A percentile compares a stretch with the other conserved stretches of the same genome.
Evolutionary conservation across 768 basidiomycete genomes (phyloP).

Genomic region (Rhodosporidiobolus sp.): DNA sequence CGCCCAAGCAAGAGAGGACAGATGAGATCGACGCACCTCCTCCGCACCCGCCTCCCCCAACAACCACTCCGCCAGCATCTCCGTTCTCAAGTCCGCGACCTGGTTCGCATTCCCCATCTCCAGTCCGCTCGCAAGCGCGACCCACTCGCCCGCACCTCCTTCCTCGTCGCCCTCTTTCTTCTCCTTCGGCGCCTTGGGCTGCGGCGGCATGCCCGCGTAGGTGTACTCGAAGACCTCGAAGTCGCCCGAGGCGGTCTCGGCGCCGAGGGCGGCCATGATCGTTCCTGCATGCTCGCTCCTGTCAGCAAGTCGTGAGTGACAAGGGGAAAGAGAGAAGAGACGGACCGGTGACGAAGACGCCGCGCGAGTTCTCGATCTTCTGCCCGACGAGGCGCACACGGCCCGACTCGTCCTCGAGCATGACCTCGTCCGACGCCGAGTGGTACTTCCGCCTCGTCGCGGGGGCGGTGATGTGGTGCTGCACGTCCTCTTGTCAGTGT

Average conservation of each 20-base stretch:
- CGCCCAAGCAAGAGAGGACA: not conserved
- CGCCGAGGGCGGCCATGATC: slow-evolving; percentile 81
- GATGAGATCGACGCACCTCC: slow-evolving; percentile 45
- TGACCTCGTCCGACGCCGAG: slow-evolving; percentile 72
- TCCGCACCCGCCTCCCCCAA: slow-evolving; percentile 73
- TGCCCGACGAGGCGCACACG: slow-evolving; percentile 83
- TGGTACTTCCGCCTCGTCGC: slow-evolving; percentile 70
- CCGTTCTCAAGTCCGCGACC: slow-evolving; percentile 60
- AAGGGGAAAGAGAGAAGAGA: not conserved
- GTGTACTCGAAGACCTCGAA: slow-evolving; percentile 91
- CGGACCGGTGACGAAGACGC: slow-evolving; percentile 36
- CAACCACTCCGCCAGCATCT: slow-evolving; percentile 86
- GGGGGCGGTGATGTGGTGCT: slow-evolving; percentile 88
- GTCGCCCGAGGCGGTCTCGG: slow-evolving; percentile 82
- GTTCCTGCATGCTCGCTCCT: slow-evolving; percentile 55
- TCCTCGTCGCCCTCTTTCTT: slow-evolving; percentile 63
- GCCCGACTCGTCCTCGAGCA: slow-evolving; percentile 95
- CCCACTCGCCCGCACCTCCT: slow-evolving; percentile 74
- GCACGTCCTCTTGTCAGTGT: not conserved
- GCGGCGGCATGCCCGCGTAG: slow-evolving; percentile 75
- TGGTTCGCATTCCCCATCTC: slow-evolving; percentile 62
- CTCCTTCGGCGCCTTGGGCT: slow-evolving; percentile 45
- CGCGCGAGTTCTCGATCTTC: slow-evolving; percentile 51
- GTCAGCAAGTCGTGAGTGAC: not conserved
- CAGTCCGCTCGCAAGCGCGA: slow-evolving; percentile 81